These are phyloP conservation scores for Aplosporella prunicola DNA, from an alignment of 2,329 filamentous ascomycete species.

Conservation along the genomic window DNA sequence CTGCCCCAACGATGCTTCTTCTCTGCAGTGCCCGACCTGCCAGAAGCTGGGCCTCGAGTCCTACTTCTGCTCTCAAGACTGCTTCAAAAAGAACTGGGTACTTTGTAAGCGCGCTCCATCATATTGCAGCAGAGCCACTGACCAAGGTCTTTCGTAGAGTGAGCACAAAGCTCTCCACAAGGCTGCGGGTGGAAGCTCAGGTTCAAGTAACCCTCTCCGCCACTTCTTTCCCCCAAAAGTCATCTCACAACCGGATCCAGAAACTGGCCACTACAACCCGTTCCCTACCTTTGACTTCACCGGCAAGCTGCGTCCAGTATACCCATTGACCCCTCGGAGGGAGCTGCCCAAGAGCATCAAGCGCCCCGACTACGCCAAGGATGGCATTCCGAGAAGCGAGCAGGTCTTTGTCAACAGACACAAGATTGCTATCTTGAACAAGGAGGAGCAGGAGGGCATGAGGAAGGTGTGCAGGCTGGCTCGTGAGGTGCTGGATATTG, in stretches of 20 bases:
- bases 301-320: constrained; percentile 74
- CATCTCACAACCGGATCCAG: constrained; percentile 86
- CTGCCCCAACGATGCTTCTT: constrained; percentile 77
- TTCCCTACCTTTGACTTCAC: constrained; percentile 82
- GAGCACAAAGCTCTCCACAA: constrained; percentile 82
- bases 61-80: constrained; percentile 97
- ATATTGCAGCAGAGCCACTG: constrained; percentile 14
- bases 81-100: constrained; percentile 99
- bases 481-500: constrained; percentile 86
- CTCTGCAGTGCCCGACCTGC: constrained; percentile 89
- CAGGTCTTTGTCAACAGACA: constrained; percentile 59
- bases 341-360: constrained; percentile 68
- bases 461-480: constrained; percentile 80
- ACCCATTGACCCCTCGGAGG: constrained; percentile 37
- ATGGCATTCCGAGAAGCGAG: constrained; percentile 64
- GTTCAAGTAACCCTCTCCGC: constrained; percentile 55
- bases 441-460: constrained; percentile 78
- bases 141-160: constrained; percentile 41
- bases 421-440: constrained; percentile 74
- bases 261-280: constrained; percentile 80
- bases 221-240: constrained; percentile 67
- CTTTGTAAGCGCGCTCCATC: too few relatives aligned
- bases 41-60: constrained; percentile 83
- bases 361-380: constrained; percentile 77
- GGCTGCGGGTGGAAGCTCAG: constrained; percentile 48